Percentiles rank a stretch among this genome's conserved stretches.
These are phyloP conservation scores for Sclerotinia subarctica DNA, from an alignment of 2,329 filamentous ascomycete species.

Conservation along the genomic window DNA sequence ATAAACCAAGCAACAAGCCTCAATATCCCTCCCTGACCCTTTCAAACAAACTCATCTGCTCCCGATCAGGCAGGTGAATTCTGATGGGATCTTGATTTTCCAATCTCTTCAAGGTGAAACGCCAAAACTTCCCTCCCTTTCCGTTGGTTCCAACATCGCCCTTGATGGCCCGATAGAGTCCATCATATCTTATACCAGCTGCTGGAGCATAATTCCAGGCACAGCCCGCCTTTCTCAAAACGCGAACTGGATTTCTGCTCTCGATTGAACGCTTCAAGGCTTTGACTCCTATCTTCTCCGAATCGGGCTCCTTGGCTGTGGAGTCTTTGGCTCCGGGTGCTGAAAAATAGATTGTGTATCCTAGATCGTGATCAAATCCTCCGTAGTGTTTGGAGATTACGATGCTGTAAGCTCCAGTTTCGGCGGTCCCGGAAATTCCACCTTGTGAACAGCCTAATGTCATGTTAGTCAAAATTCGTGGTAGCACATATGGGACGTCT, in stretches of 20 bases:
- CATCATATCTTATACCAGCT: background rate
- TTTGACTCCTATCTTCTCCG: background rate
- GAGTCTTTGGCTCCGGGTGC: background rate
- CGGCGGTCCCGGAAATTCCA: background rate
- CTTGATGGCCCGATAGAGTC: background rate
- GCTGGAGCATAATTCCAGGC: background rate
- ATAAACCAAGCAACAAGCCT: fast-evolving
- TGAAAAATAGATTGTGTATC: background rate
- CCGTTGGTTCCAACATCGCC: background rate
- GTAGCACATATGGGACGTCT: too few relatives aligned
- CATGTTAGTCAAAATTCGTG: background rate
- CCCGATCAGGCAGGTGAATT: background rate
- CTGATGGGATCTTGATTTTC: background rate
- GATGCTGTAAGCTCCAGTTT: background rate
- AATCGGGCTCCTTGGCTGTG: background rate
- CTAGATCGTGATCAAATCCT: background rate
- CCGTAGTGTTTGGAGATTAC: background rate
- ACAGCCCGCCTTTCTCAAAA: background rate
- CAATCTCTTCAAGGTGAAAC: background rate
- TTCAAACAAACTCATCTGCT: background rate
- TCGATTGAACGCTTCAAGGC: background rate
- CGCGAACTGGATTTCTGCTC: background rate
- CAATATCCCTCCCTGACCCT: constrained; percentile 9
- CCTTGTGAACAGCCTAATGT: background rate
- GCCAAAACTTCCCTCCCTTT: background rate